A percentile compares a stretch with the other conserved stretches of the same genome.
These are phyloP conservation scores for Conidiobolus incongruus DNA, from an alignment of 371 early-diverging fungal species.

Conservation along the genomic window DNA sequence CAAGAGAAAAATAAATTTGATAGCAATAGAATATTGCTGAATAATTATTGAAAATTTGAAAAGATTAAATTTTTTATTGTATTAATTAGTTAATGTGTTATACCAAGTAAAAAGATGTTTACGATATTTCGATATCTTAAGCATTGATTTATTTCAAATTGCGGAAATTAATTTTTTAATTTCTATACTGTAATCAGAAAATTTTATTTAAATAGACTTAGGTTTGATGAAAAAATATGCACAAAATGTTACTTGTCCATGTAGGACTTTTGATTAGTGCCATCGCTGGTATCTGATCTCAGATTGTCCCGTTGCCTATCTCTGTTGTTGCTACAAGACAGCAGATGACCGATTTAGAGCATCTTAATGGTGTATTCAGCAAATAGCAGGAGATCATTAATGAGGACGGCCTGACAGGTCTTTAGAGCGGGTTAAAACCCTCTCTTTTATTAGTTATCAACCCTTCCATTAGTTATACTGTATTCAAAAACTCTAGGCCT, in stretches of 20 bases:
- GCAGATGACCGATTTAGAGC: conserved; percentile 29
- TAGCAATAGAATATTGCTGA: too few relatives aligned
- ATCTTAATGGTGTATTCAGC: conserved; percentile 22
- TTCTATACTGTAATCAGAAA: conserved; percentile 63
- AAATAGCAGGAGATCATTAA: conserved; percentile 45
- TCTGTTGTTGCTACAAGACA: conserved; percentile 70
- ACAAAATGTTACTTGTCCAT: conserved; percentile 19
- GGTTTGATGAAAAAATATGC: conserved; percentile 11
- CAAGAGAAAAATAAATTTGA: too few relatives aligned
- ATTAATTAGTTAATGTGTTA: too few relatives aligned
- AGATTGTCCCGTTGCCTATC: conserved; percentile 78
- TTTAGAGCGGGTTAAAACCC: conserved; percentile 77
- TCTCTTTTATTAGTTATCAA: conserved; percentile 78
- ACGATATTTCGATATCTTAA: conserved; percentile 82
- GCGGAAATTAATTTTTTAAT: conserved; percentile 83
- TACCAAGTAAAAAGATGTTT: conserved; percentile 54
- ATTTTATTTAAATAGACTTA: conserved; percentile 18
- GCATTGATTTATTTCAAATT: conserved; percentile 67
- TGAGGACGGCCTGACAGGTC: conserved; percentile 64
- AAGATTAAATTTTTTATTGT: too few relatives aligned
- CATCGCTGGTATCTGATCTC: conserved; percentile 71
- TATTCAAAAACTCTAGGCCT: conserved; percentile 63
- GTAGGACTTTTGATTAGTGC: conserved; percentile 79
- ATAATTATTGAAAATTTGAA: too few relatives aligned
- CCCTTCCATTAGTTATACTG: conserved; percentile 93